Base-by-base conservation (phyloP, 1,284 basidiomycete species). In the Ustilago esculenta region DNA sequence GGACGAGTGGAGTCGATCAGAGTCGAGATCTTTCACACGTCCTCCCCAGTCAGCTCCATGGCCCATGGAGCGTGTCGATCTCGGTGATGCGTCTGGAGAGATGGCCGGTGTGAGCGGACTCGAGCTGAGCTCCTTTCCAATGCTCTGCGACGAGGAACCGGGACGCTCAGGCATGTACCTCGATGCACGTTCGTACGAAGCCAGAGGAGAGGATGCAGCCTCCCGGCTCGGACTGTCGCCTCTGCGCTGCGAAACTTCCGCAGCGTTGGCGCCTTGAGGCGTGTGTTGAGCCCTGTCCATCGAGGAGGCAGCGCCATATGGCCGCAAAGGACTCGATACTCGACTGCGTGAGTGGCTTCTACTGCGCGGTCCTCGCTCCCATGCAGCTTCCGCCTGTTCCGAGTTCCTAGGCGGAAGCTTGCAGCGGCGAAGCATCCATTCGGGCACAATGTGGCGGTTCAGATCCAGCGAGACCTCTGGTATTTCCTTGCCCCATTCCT, bases 391-490 rank as follows among this genome's bases (percentile, higher is more conserved):
- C 21, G 23, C 11, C 12, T 48, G 45, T 1, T 43, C 50, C 11
- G 30, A 27, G 4, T 45, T 35, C 21, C 23, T 45, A 1, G 63
- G 34, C 10, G 25, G 43, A 10, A 59, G 47, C 24, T 70, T 74
- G 59, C 75, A 77, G 29, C 82, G 74, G 65, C 81, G 81, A 5
- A 84, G 72, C 82, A 98, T 86, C 91, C 93, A 97, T 68, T 94
- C 89, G 1, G 95, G 96, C 39, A 98, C 89, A 58, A 98, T 96
- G 82, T 98, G 95, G 5, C 92, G 87, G 81, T 98, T 98, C 70
- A 89, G 89, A 76, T 95, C 92, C 36, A 98, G 86, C 15, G 89
- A 89, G 18, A 98, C 95, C 82, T 98, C 83, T 2, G 84, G 83
- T 11, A 84, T 82, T 60, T 84, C 83, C 10, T 76, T 69, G 20